phyloP scores from a whole-genome alignment of 768 basidiomycete species.

The Clavulina sp. region DNA sequence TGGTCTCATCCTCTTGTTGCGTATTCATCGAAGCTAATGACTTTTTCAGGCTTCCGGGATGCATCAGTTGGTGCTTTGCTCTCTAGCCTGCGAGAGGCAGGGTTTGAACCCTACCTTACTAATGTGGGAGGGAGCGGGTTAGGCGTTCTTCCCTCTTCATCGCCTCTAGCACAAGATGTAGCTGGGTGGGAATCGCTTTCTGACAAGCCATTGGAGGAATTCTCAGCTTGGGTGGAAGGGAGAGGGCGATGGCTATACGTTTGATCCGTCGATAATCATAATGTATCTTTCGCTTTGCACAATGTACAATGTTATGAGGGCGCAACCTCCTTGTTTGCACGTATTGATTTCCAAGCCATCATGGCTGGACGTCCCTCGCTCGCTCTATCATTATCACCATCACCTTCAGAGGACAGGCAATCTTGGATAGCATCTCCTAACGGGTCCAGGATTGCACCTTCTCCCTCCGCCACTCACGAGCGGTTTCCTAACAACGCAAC shows the following conservation, averaged over 20 bases:
- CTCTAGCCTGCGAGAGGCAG: slow-evolving; percentile 36
- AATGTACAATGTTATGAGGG: too few relatives aligned
- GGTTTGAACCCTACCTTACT: slow-evolving; percentile 75
- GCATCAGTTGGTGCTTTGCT: slow-evolving; percentile 40
- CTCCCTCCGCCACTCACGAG: too few relatives aligned
- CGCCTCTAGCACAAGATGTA: not conserved
- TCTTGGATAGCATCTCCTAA: too few relatives aligned
- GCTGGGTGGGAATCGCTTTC: slow-evolving; percentile 25
- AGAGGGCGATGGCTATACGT: slow-evolving; percentile 43
- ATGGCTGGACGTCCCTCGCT: too few relatives aligned
- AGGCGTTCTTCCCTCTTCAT: slow-evolving; percentile 39
- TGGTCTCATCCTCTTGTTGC: slow-evolving; percentile 14
- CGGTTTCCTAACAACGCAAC: too few relatives aligned
- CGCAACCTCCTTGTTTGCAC: too few relatives aligned
- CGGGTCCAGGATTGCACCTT: too few relatives aligned
- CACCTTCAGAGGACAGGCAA: too few relatives aligned
- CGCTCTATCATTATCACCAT: too few relatives aligned
- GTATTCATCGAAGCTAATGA: not conserved
- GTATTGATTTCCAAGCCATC: too few relatives aligned
- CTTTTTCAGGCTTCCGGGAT: slow-evolving; percentile 48
- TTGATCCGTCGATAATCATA: too few relatives aligned
- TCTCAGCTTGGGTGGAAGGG: slow-evolving; percentile 35
- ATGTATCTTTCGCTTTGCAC: too few relatives aligned
- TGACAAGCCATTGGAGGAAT: slow-evolving; percentile 23
- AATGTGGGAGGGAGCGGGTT: slow-evolving; percentile 87